Evolutionary conservation across 352 stramenopile genomes (phyloP).

Genomic region (Phytopythium oedochilum): DNA sequence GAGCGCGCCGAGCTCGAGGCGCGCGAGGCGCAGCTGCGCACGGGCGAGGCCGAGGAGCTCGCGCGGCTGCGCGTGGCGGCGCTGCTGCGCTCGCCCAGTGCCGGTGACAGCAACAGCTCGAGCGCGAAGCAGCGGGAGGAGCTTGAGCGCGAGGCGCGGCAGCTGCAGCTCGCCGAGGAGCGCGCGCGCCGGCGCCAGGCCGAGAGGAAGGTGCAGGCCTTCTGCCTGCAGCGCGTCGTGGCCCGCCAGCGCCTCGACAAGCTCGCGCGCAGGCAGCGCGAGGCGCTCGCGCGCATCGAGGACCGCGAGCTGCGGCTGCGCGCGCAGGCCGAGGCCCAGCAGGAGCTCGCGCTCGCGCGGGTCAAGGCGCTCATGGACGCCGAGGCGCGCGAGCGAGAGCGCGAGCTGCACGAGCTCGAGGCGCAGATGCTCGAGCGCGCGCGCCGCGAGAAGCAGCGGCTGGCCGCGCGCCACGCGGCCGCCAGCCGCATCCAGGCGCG

Average conservation of each 20-base stretch:
- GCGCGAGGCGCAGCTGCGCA: constrained; percentile 37
- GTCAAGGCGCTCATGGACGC: constrained; percentile 73
- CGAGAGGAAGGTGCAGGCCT: constrained; percentile 54
- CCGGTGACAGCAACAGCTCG: constrained; percentile 8
- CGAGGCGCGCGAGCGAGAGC: constrained; percentile 49
- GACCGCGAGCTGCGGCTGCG: constrained; percentile 54
- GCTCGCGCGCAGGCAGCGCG: constrained; percentile 40
- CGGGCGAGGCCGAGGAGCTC: constrained; percentile 63
- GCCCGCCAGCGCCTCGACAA: constrained; percentile 32
- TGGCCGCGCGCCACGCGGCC: constrained; percentile 40
- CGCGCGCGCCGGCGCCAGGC: constrained; percentile 45
- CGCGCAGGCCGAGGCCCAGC: constrained; percentile 52
- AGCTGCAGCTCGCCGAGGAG: constrained; percentile 32
- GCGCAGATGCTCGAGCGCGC: constrained; percentile 73
- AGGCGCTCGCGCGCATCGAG: constrained; percentile 46
- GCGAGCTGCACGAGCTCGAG: constrained; percentile 70
- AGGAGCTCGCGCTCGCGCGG: constrained; percentile 59
- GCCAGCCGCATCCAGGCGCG: constrained; percentile 55
- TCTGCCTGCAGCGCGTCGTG: constrained; percentile 50
- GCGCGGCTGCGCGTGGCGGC: constrained; percentile 43
- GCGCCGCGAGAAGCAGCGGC: constrained; percentile 52
- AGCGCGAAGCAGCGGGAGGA: constrained; percentile 26
- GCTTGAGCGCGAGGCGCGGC: constrained; percentile 36
- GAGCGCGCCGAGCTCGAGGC: constrained; percentile 37
- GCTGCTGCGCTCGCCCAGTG: constrained; percentile 14